phyloP scores from a whole-genome alignment of 441 rosid genomes.

The Adansonia gregorii region DNA sequence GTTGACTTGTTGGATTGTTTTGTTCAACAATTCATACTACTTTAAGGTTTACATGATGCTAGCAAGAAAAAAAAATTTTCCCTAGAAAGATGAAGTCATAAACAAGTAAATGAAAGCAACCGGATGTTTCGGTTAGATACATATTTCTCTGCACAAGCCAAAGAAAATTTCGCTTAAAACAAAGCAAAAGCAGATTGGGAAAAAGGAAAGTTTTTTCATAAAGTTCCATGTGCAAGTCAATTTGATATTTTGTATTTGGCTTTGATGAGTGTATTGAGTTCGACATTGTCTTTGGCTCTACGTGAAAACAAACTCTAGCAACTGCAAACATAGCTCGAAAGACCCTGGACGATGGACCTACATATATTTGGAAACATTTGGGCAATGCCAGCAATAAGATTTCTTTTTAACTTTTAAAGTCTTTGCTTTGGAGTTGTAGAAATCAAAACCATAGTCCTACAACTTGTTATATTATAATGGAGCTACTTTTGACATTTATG shows the following conservation, averaged over 20 bases:
- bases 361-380: background rate
- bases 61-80: background rate
- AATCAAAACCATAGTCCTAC: background rate
- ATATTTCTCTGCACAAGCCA: background rate
- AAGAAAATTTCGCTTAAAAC: background rate
- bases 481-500: background rate
- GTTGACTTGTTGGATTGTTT: conserved; percentile 14
- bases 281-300: background rate
- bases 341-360: conserved; percentile 2
- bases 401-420: background rate
- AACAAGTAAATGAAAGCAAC: background rate
- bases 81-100: background rate
- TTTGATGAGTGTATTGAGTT: background rate
- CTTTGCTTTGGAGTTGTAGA: background rate
- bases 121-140: background rate
- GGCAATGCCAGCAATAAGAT: background rate
- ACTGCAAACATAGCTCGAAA: background rate
- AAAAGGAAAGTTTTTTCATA: background rate
- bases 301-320: background rate
- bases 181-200: background rate
- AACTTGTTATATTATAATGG: background rate
- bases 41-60: background rate
- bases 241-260: background rate
- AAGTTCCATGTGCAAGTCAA: background rate
- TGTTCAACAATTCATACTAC: background rate